Evolutionary conservation across 2,329 filamentous ascomycete species (phyloP), one percentile per base, ranked within the genome.

Genomic region (Myriosclerotinia curreyana): DNA sequence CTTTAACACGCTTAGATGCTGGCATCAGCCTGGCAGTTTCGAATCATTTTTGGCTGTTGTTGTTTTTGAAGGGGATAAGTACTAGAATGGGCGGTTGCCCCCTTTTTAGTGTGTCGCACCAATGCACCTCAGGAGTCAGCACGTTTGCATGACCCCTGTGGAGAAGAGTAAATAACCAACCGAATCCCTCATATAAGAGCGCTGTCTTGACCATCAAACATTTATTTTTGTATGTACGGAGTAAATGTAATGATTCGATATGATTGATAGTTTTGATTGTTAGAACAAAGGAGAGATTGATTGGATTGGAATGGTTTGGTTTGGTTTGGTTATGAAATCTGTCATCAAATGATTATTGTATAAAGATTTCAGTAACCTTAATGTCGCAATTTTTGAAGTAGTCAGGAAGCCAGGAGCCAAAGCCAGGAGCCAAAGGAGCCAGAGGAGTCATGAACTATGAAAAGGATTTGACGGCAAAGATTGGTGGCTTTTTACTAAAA

Each of bases 101-200:
- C 25, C 11, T 17, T 46, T 56, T 56, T 56, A 56, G 54, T 56
- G 40, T 22, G 54, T 56, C 54, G 40, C 54, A 56, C 54, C 40
- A 56, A 44, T 40, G 40, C 54, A 56, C 54, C 25, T 34, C 31
- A 46, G n/a, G n/a, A n/a, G n/a, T n/a, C n/a, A 31, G 51, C 51
- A 53, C 34, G 42, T 46, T 6, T 44, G 25, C 54, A 56, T 54
- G 52, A 46, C 40, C n/a, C 38, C 25, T 56, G 40, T 34, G 54
- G 36, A 54, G 36, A 54, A 25, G 14, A 17, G 15, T 17, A 20
- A 20, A 48, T 28, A 20, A 58, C 31, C 31, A 52, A 52, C 50
- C 34, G 49, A 31, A 28, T 46, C 46, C 42, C 17, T 46, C 20
- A 20, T 31, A 22, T 46, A 42, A 56, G 25, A 44, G 54, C 54